A percentile compares a stretch with the other conserved stretches of the same genome.
These are phyloP conservation scores for Paspalum notatum DNA, from an alignment of 176 grass and related monocot genomes.

Conservation along the genomic window DNA sequence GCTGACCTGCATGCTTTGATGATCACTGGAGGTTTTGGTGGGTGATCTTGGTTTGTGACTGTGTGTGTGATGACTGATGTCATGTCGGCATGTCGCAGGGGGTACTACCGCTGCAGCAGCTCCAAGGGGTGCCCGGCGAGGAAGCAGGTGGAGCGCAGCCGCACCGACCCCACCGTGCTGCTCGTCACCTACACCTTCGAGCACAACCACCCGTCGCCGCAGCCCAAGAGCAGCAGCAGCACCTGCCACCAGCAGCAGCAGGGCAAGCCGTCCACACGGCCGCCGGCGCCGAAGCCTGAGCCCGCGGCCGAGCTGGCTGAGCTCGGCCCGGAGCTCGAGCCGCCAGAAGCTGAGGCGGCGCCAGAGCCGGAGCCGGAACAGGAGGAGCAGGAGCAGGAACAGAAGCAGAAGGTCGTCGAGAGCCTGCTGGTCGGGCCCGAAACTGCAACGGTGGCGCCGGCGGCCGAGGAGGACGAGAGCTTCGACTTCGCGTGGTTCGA, in stretches of 20 bases:
- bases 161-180: slow-evolving; percentile 69
- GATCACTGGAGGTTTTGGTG: not conserved
- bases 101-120: slow-evolving; percentile 93
- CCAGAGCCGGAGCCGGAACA: not conserved
- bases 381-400: not conserved
- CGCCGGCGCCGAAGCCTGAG: slow-evolving; percentile 40
- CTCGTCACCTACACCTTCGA: slow-evolving; percentile 95
- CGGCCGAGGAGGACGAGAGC: slow-evolving; percentile 45
- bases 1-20: no score
- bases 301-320: slow-evolving; percentile 30
- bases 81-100: slow-evolving; percentile 53
- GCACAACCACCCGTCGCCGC: slow-evolving; percentile 76
- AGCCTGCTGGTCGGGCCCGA: not conserved
- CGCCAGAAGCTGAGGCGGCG: not conserved
- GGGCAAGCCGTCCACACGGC: slow-evolving; percentile 37
- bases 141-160: slow-evolving; percentile 93
- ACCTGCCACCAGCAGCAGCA: slow-evolving; percentile 44
- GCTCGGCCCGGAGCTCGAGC: slow-evolving; percentile 16
- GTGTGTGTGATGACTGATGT: no score
- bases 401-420: not conserved
- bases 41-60: not conserved
- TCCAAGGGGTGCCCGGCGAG: slow-evolving; percentile 92
- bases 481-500: slow-evolving; percentile 50
- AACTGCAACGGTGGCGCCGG: not conserved
- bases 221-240: slow-evolving; percentile 50